A percentile compares a stretch with the other conserved stretches of the same genome.
Conservation (phyloP, 129 eudicot species). For the Ambrosia artemisiifolia region DNA sequence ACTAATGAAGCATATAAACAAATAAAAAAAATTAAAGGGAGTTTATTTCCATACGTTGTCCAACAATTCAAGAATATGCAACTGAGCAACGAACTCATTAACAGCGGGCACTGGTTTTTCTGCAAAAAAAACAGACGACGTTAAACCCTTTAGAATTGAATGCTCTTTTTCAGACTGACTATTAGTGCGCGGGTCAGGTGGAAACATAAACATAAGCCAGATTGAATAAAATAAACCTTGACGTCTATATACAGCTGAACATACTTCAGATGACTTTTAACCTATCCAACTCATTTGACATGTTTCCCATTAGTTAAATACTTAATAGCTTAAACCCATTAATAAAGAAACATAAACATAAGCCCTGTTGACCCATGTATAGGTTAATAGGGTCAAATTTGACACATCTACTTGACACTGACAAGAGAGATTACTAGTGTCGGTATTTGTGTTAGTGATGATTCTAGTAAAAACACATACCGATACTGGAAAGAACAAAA, state of each 20-base stretch:
- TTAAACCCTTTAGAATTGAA: background rate
- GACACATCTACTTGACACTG: background rate
- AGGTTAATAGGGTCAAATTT: background rate
- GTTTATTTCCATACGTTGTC: conserved; percentile 54
- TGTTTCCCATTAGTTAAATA: background rate
- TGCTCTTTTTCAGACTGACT: too few species aligned
- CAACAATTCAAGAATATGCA: conserved; percentile 72
- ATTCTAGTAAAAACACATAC: conserved; percentile 34
- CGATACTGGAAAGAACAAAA: conserved; percentile 59
- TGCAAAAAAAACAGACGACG: conserved; percentile 37
- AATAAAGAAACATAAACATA: background rate
- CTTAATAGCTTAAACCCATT: too few species aligned
- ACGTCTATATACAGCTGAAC: too few species aligned
- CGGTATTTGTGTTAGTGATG: background rate
- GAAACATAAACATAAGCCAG: too few species aligned
- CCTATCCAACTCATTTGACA: background rate
- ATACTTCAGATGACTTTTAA: too few species aligned
- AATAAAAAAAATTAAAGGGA: background rate
- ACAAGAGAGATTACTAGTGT: too few species aligned
- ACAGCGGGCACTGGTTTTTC: conserved; percentile 70
- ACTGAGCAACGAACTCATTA: conserved; percentile 73
- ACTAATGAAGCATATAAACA: background rate
- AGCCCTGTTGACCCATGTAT: too few species aligned
- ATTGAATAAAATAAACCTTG: background rate
- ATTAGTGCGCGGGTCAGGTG: background rate